A percentile compares a stretch with the other conserved stretches of the same genome.
phyloP scores from a whole-genome alignment of 2,329 filamentous ascomycete species.

The Fusarium fujikuroi region DNA sequence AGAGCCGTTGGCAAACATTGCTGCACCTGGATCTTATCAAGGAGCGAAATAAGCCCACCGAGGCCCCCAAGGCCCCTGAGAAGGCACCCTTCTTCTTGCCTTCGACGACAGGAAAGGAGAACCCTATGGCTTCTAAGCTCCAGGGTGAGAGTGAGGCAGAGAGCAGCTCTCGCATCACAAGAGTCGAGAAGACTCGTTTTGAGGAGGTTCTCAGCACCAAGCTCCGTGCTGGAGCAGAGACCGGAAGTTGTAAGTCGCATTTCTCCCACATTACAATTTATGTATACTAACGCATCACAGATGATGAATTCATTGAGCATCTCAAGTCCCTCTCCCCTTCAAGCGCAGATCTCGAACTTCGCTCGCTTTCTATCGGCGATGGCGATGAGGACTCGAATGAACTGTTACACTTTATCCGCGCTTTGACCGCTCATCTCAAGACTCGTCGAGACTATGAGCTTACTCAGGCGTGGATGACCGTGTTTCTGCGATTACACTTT shows the following conservation, averaged over 20 bases:
- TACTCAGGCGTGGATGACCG: constrained; percentile 96
- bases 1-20: constrained; percentile 92
- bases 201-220: constrained; percentile 69
- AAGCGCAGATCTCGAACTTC: constrained; percentile 89
- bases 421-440: constrained; percentile 76
- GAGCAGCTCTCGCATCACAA: constrained; percentile 73
- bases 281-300: constrained; percentile 51
- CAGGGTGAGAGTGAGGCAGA: constrained; percentile 54
- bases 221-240: constrained; percentile 63
- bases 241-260: constrained; percentile 68
- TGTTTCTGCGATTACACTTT: constrained; percentile 85
- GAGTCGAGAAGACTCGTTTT: constrained; percentile 67
- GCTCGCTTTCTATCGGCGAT: constrained; percentile 71
- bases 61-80: constrained; percentile 89
- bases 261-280: not conserved
- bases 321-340: constrained; percentile 85
- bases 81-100: constrained; percentile 97
- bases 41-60: constrained; percentile 92
- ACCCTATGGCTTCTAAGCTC: constrained; percentile 52
- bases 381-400: constrained; percentile 70
- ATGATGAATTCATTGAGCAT: constrained; percentile 76
- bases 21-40: constrained; percentile 93
- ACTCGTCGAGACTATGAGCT: constrained; percentile 88
- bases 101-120: constrained; percentile 64
- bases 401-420: constrained; percentile 81